Evolutionary conservation across 176 grass and related monocot species (phyloP).

Genomic region (Elymus sibiricus): DNA sequence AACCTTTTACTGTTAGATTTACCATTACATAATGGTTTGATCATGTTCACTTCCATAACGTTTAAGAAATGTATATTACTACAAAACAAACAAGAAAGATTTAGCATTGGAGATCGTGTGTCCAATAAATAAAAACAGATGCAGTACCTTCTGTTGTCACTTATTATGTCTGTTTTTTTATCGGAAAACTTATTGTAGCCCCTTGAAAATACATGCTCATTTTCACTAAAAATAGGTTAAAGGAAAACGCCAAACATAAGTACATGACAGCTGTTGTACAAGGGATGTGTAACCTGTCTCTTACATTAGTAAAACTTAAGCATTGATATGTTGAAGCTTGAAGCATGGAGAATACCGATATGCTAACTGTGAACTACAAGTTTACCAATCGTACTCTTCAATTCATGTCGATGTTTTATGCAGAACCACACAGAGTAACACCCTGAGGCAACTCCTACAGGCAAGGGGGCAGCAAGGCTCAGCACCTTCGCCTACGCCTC

Average conservation of each 20-base stretch:
- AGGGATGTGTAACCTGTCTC: background rate
- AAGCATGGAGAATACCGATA: background rate
- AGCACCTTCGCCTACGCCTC: background rate
- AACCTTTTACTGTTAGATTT: background rate
- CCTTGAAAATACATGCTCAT: background rate
- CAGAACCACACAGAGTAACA: conserved; percentile 1
- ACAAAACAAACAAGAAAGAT: background rate
- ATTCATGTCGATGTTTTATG: background rate
- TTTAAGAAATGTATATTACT: background rate
- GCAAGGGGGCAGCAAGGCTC: background rate
- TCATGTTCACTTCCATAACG: background rate
- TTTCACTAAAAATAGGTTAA: background rate
- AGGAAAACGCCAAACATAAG: background rate
- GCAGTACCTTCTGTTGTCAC: background rate
- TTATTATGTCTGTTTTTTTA: background rate
- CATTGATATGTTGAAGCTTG: background rate
- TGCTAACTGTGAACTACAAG: background rate
- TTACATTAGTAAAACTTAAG: background rate
- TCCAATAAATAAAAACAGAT: background rate
- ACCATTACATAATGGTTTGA: background rate
- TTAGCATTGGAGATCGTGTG: background rate
- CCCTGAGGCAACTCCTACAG: conserved; percentile 17
- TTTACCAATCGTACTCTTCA: background rate
- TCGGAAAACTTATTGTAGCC: background rate
- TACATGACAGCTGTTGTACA: background rate